These are phyloP conservation scores for Musa beccarii DNA, from an alignment of 176 grass and related monocot species.

Conservation along the genomic window DNA sequence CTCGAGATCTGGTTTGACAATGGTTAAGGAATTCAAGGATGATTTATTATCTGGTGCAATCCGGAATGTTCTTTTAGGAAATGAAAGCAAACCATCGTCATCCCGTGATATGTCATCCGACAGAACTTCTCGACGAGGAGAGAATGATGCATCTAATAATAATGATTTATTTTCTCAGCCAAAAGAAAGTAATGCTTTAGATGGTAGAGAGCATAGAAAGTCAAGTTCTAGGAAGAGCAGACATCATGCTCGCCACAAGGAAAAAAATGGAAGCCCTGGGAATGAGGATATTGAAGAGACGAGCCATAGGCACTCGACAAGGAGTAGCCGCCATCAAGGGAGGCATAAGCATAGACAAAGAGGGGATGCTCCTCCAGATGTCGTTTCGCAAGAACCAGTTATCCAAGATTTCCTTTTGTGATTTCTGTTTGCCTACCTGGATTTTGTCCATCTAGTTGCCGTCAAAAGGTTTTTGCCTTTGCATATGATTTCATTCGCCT, in stretches of 20 bases:
- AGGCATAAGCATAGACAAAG: conserved; percentile 60
- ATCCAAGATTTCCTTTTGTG: conserved; percentile 96
- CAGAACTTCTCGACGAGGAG: conserved; percentile 19
- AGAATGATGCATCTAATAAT: conserved; percentile 19
- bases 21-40: conserved; percentile 31
- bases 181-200: conserved; percentile 20
- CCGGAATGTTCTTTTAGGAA: conserved; percentile 42
- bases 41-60: conserved; percentile 44
- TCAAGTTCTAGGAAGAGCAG: conserved; percentile 41
- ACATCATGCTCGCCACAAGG: conserved; percentile 29
- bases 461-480: not conserved
- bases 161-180: conserved; percentile 27
- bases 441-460: not conserved
- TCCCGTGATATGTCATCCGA: conserved; percentile 26
- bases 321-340: conserved; percentile 33
- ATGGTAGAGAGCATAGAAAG: conserved; percentile 22
- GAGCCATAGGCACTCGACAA: conserved; percentile 41
- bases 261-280: conserved; percentile 33
- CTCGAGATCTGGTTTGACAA: conserved; percentile 29
- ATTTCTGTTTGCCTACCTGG: not conserved
- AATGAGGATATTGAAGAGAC: conserved; percentile 39
- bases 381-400: conserved; percentile 39
- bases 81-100: conserved; percentile 32
- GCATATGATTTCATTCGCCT: not conserved
- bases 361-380: conserved; percentile 24